Percentiles rank a stretch among this genome's conserved stretches.
Conservation (phyloP, 2,329 filamentous ascomycete genomes). For the Ceratocystiopsis sp. region DNA sequence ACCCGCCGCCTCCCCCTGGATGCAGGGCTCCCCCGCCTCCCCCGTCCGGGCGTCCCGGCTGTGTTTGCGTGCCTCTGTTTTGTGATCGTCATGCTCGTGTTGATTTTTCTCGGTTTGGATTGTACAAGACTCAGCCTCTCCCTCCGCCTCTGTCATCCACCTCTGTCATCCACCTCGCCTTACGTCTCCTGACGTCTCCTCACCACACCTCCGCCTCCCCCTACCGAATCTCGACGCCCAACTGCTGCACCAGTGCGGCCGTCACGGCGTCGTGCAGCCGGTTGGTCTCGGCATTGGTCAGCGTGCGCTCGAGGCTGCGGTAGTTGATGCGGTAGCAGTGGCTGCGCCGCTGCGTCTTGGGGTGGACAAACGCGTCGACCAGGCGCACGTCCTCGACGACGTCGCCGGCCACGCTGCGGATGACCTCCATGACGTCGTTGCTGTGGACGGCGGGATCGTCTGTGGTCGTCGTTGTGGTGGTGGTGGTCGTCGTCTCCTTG, state of each 20-base stretch:
- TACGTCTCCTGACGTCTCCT: not conserved
- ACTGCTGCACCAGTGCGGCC: constrained; percentile 43
- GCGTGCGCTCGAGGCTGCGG: constrained; percentile 73
- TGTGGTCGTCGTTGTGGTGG: constrained; percentile 15
- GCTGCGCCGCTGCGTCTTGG: constrained; percentile 67
- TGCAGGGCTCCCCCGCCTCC: no score
- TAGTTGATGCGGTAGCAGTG: constrained; percentile 90
- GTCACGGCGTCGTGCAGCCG: constrained; percentile 53
- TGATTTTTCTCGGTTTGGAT: no score
- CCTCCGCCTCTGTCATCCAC: not conserved
- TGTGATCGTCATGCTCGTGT: no score
- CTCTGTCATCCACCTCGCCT: no score
- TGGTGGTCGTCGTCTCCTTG: constrained; percentile 14
- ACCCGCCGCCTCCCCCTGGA: no score
- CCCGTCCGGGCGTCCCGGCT: no score
- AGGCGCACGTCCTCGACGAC: constrained; percentile 73
- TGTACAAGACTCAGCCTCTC: no score
- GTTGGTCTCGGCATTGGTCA: constrained; percentile 73
- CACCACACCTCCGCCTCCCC: not conserved
- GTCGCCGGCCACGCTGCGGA: constrained; percentile 67
- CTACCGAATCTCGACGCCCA: constrained; percentile 66
- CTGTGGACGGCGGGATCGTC: constrained; percentile 48
- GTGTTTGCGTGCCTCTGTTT: no score
- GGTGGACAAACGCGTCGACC: constrained; percentile 77
- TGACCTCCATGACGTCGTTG: constrained; percentile 94